These are phyloP conservation scores for Fusarium pilosicola DNA, from an alignment of 2,329 filamentous ascomycete species.

Conservation along the genomic window DNA sequence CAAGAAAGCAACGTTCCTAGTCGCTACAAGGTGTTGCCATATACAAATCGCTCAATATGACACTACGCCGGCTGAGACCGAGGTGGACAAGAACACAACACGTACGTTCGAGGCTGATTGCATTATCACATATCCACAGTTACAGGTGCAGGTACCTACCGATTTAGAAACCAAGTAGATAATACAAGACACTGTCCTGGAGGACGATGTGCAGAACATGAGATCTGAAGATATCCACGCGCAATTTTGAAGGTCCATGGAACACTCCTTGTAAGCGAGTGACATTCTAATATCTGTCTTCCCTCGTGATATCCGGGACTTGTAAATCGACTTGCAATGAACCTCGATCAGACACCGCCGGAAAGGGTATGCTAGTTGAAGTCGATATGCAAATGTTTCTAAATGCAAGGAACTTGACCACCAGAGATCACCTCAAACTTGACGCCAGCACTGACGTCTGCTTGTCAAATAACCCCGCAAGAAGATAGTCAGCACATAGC, in stretches of 20 bases:
- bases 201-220: neutral
- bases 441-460: constrained; percentile 31
- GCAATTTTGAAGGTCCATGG: constrained; percentile 16
- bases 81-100: constrained; percentile 15
- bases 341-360: constrained; percentile 14
- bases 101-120: constrained; percentile 19
- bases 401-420: neutral
- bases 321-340: constrained; percentile 13
- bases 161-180: constrained; percentile 13
- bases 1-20: constrained; percentile 16
- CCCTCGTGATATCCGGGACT: constrained; percentile 12
- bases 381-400: neutral
- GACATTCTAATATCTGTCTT: neutral
- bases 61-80: constrained; percentile 12
- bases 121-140: constrained; percentile 25
- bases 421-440: constrained; percentile 2
- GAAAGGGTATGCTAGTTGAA: neutral
- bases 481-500: constrained; percentile 23
- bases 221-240: constrained; percentile 22
- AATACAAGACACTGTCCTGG: constrained; percentile 13
- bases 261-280: constrained; percentile 10
- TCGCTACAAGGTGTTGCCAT: constrained; percentile 10
- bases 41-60: constrained; percentile 32
- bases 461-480: constrained; percentile 19
- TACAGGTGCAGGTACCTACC: neutral